These are phyloP conservation scores for Populus nigra DNA, from an alignment of 345 rosid species.

Conservation along the genomic window DNA sequence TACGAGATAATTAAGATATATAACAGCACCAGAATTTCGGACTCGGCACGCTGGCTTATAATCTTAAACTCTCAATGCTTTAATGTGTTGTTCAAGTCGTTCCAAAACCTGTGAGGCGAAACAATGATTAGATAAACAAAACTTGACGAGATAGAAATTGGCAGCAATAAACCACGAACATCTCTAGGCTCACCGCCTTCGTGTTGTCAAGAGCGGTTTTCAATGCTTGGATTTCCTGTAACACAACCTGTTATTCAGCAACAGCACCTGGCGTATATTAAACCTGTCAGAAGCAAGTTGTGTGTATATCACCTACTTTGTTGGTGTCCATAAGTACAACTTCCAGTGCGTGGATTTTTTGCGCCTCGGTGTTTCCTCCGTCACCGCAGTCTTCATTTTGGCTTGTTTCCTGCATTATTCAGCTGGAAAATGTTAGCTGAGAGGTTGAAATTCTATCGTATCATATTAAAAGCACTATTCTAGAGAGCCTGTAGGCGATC, in stretches of 20 bases:
- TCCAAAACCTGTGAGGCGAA: conserved; percentile 31
- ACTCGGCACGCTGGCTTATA: background rate
- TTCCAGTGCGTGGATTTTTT: conserved; percentile 40
- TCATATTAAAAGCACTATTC: background rate
- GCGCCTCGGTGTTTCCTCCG: conserved; percentile 4
- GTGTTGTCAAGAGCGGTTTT: conserved; percentile 43
- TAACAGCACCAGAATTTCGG: too few relatives aligned
- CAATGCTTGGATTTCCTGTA: conserved; percentile 36
- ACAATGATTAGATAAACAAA: background rate
- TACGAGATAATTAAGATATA: too few relatives aligned
- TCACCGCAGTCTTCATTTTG: background rate
- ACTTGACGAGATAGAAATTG: background rate
- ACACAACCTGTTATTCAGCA: background rate
- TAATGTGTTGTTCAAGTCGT: conserved; percentile 33
- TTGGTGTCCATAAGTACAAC: conserved; percentile 27
- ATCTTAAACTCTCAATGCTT: conserved; percentile 22
- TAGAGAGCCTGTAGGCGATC: background rate
- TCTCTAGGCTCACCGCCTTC: conserved; percentile 33
- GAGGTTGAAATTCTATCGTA: background rate
- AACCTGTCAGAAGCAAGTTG: background rate
- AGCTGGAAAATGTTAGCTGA: background rate
- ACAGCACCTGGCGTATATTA: background rate
- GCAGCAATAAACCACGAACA: background rate
- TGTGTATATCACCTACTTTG: conserved; percentile 1
- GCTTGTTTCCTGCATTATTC: conserved; percentile 17